phyloP scores from a whole-genome alignment of 1,139 yeast species.

The Lodderomyces metapsilosis region DNA sequence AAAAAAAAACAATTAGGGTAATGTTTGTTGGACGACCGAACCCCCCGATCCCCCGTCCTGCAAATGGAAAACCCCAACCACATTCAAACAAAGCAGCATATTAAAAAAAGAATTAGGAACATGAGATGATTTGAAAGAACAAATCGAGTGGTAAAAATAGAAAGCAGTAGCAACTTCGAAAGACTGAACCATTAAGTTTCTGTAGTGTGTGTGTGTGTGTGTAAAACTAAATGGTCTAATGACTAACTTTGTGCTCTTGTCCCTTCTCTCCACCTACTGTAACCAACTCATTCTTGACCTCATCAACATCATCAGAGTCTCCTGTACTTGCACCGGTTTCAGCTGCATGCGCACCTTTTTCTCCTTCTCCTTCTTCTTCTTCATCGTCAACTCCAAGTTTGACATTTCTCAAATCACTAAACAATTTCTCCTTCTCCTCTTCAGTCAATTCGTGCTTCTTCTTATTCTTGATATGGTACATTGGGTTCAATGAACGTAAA shows the following conservation, averaged over 20 bases:
- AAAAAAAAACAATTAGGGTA: background rate
- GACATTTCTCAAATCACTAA: constrained; percentile 36
- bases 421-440: constrained; percentile 54
- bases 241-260: constrained; percentile 1
- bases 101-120: no score
- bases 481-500: constrained; percentile 61
- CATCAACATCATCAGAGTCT: constrained; percentile 13
- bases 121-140: background rate
- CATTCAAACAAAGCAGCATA: background rate
- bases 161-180: background rate
- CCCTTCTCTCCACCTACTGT: constrained; percentile 9
- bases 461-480: constrained; percentile 68
- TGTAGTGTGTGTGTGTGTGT: constrained; percentile 2
- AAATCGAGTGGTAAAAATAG: background rate
- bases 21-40: constrained; percentile 1
- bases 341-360: no score
- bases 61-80: background rate
- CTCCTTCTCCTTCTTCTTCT: constrained; percentile 12
- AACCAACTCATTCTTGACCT: constrained; percentile 9
- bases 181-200: background rate
- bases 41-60: constrained; percentile 4
- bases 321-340: background rate
- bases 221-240: background rate
- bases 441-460: constrained; percentile 56
- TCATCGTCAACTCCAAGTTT: constrained; percentile 16